Evolutionary conservation across 1,139 yeast genomes (phyloP).

Genomic region (Sugiyamaella sp.): DNA sequence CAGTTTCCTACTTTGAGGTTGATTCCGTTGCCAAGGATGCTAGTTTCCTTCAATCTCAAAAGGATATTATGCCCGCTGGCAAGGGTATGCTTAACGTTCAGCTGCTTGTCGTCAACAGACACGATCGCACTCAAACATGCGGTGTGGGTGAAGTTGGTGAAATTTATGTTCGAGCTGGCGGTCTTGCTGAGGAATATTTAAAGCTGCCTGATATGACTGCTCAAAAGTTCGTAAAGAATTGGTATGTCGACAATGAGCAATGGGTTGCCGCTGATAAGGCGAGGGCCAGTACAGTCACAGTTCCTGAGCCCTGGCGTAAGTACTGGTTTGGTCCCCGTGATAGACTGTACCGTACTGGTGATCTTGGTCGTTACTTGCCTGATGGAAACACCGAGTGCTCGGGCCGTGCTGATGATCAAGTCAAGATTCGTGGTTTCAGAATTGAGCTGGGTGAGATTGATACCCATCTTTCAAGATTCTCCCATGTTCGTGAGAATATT

Average conservation of each 20-base stretch:
- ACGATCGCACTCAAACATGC: constrained; percentile 84
- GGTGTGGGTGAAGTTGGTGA: constrained; percentile 99
- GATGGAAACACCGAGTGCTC: constrained; percentile 98
- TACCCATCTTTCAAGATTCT: constrained; percentile 92
- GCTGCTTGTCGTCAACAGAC: constrained; percentile 86
- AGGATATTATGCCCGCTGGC: constrained; percentile 98
- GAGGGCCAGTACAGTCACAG: constrained; percentile 32
- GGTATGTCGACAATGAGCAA: constrained; percentile 70
- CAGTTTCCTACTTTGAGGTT: constrained; percentile 92
- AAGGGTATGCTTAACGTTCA: constrained; percentile 96
- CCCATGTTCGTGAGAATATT: constrained; percentile 85
- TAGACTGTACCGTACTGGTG: constrained; percentile 95
- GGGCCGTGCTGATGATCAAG: constrained; percentile 99
- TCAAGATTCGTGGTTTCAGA: constrained; percentile 97
- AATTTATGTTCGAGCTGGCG: constrained; percentile 97
- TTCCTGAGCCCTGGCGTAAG: constrained; percentile 61
- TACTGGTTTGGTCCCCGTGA: constrained; percentile 95
- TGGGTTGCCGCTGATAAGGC: constrained; percentile 54
- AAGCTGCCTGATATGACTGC: constrained; percentile 86
- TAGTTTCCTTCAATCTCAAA: constrained; percentile 74
- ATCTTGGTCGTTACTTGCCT: constrained; percentile 92
- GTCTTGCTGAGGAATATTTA: constrained; percentile 94
- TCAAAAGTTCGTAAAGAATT: constrained; percentile 83
- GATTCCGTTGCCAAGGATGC: constrained; percentile 72
- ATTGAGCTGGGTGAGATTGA: constrained; percentile 98